Evolutionary conservation across 164 flowering plant species (phyloP).

Genomic region (Litsea cubeba): DNA sequence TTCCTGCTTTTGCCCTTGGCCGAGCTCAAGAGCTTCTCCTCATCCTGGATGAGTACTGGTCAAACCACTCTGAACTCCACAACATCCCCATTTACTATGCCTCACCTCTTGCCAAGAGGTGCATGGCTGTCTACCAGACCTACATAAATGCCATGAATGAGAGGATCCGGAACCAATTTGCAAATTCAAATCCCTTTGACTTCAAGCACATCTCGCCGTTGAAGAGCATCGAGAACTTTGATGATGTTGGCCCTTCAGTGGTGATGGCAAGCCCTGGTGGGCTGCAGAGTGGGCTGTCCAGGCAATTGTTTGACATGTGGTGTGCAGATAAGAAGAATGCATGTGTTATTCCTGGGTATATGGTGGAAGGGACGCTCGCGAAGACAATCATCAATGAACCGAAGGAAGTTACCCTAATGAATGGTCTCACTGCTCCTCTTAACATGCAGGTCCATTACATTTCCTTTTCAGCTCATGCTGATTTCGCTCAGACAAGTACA

Average conservation of each 20-base stretch:
- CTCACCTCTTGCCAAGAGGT: too few species aligned
- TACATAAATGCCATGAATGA: too few species aligned
- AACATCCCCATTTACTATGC: too few species aligned
- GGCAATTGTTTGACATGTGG: constrained; percentile 95
- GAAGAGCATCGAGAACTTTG: constrained; percentile 77
- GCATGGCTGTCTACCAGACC: too few species aligned
- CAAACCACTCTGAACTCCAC: too few species aligned
- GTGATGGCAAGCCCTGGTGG: constrained; percentile 98
- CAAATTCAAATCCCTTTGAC: constrained; percentile 76
- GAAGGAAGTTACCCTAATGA: constrained; percentile 89
- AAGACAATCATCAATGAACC: constrained; percentile 90
- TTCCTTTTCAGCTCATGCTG: constrained; percentile 97
- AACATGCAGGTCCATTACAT: constrained; percentile 94
- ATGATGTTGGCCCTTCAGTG: constrained; percentile 90
- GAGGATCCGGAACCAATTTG: too few species aligned
- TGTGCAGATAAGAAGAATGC: constrained; percentile 91
- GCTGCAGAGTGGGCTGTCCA: constrained; percentile 86
- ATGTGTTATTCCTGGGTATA: constrained; percentile 91
- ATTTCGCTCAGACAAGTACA: constrained; percentile 83
- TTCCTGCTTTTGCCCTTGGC: too few species aligned
- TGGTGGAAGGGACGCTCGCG: constrained; percentile 87
- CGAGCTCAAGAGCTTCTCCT: too few species aligned
- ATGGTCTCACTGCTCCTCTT: constrained; percentile 83
- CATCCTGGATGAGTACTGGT: too few species aligned
- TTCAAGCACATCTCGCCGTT: constrained; percentile 82